Evolutionary conservation across 2,329 filamentous ascomycete species (phyloP), one percentile per base, ranked within the genome.

Genomic region (Pseudogymnoascus destructans): DNA sequence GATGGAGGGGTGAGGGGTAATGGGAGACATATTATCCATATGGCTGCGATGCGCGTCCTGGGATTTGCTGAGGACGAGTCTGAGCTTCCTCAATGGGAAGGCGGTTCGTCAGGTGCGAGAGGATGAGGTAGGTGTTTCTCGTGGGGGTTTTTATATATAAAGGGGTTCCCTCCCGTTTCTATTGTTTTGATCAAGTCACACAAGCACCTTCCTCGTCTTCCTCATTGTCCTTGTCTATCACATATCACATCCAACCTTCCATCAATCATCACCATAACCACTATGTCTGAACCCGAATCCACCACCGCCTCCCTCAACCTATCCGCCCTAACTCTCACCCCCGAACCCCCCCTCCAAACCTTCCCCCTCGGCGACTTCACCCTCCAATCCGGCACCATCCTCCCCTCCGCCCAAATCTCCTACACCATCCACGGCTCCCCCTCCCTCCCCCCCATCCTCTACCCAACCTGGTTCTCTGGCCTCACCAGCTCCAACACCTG

Each of bases 381-480:
- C 61, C 79, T 91, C 2, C 79, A 85, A 65, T 82, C 77, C 23
- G 85, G 85, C 36, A 74, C 74, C n/a, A 75, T 72, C 5, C 75
- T 91, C 15, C 75, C 78, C 1, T 69, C 79, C 63, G 87, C 87
- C 1, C 79, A 80, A 65, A 81, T 92, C 58, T 85, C 86, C 13
- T 92, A 88, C 75, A 89, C 86, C 70, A 88, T 86, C 0, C 85
- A 86, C 63, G 87, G 87, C 17, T 74, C 83, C 59, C 68, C 79
- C 0, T 76, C 73, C 0, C 74, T 73, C 5, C 86, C 86, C 6
- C 82, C 81, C 2, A 79, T 91, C 59, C 78, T 91, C 61, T 91
- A 91, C 66, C 87, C 87, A 1, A 83, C 82, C 1, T 91, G 87
- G 87, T 91, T 84, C 68, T 84, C 81, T 15, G 83, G 83, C 1